These are phyloP conservation scores for Starmerella asiatica DNA, from an alignment of 805 yeast species.

Conservation along the genomic window DNA sequence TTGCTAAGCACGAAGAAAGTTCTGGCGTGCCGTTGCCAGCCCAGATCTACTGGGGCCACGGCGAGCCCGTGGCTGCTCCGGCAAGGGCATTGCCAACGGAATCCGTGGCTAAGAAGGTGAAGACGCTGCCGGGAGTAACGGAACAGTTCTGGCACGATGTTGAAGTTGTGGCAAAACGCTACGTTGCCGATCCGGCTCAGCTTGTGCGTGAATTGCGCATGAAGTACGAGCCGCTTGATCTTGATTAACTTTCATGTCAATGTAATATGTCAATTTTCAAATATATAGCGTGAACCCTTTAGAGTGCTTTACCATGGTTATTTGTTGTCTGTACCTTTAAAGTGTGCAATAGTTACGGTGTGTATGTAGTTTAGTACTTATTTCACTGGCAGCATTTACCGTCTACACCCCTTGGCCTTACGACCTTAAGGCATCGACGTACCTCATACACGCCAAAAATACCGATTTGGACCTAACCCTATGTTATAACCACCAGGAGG, in stretches of 20 bases:
- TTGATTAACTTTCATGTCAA: constrained; percentile 4
- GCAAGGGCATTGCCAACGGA: not conserved
- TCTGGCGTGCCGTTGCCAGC: constrained; percentile 13
- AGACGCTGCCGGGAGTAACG: constrained; percentile 13
- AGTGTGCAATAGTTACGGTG: too few relatives aligned
- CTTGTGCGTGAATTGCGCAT: constrained; percentile 6
- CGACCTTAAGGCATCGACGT: too few relatives aligned
- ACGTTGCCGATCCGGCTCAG: constrained; percentile 12
- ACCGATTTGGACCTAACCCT: too few relatives aligned
- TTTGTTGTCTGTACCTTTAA: too few relatives aligned
- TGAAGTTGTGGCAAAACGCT: constrained; percentile 12
- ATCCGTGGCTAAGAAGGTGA: not conserved
- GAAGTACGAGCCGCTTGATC: constrained; percentile 1
- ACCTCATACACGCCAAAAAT: too few relatives aligned
- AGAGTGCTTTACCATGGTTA: too few relatives aligned
- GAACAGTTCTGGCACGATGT: constrained; percentile 18
- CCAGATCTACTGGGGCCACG: constrained; percentile 19
- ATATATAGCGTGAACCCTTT: not conserved
- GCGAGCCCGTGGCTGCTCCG: not conserved
- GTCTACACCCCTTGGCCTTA: too few relatives aligned
- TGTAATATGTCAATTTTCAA: not conserved
- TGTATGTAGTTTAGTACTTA: too few relatives aligned
- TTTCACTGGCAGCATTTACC: too few relatives aligned
- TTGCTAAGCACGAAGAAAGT: constrained; percentile 3
- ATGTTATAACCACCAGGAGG: too few relatives aligned